Base-by-base conservation (phyloP, 768 basidiomycete species). In the Russula sp. region DNA sequence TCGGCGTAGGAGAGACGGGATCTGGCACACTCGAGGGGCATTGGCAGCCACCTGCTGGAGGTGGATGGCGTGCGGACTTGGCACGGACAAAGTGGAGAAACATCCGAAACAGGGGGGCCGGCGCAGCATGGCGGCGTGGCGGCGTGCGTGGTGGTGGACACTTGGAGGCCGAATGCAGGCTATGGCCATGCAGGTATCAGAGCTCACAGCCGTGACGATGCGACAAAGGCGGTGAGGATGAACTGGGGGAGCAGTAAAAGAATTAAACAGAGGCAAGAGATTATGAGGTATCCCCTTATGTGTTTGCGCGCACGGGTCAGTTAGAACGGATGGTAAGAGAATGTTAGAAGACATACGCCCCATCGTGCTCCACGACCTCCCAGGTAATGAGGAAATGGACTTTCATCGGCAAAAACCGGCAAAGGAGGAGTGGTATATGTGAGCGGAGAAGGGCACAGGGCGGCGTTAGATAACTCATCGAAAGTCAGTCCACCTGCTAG, bases 311-410 rank as follows among this genome's bases (percentile, higher is more conserved):
- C 13, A 34, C 5, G 40, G 4, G 16, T 59, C 24, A 52, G 51
- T 16, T 3, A 7, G 22, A 26, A 32, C 24, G 24, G 6, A 14
- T 46, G 22, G 53, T 26, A 24, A 20, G 26, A 49, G 9, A 24
- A 44, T 10, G 9, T 34, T 14, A 28, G 14, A 28, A 18, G 9
- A 86, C 92, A 68, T 76, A 95, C 94, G 86, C 90, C 69, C 93
- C 96, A 64, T 82, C 85, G 72, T 98, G 97, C 72, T 98, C 96
- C 20, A 98, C 81, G 0, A 95, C 93, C 73, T 99, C 96, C 96
- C 96, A 99, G 1, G 96, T 95, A 4, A 98, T 84, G 30, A 95
- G 84, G 70, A 99, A 93, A 48, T 95, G 83, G 58, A 97, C 92
- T 94, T 54, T 46, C 20, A 38, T 26, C 3, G 61, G 5, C 2